phyloP scores from a whole-genome alignment of 805 yeast genomes.

The Pichia scutulata region DNA sequence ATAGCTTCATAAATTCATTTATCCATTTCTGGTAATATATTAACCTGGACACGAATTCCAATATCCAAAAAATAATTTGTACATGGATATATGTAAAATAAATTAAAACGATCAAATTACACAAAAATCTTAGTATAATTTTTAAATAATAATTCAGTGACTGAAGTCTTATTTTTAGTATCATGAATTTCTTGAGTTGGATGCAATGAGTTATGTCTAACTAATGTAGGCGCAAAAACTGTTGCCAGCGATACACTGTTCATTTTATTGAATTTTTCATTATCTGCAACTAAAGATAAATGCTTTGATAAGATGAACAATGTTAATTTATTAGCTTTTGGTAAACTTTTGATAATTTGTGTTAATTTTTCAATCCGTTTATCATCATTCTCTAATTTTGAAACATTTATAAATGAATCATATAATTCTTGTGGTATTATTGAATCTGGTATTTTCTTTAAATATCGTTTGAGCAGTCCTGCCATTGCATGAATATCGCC shows the following conservation, averaged over 20 bases:
- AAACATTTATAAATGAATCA: conserved; percentile 54
- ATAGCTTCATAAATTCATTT: too few species aligned
- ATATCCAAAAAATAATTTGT: neutral
- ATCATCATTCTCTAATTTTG: conserved; percentile 25
- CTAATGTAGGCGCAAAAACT: conserved; percentile 90
- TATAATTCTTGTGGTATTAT: conserved; percentile 66
- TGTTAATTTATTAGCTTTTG: conserved; percentile 57
- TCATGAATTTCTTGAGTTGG: conserved; percentile 81
- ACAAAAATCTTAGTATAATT: conserved; percentile 33
- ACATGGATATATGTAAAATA: neutral
- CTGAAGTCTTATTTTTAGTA: conserved; percentile 71
- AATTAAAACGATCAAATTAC: neutral
- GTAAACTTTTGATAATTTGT: conserved; percentile 44
- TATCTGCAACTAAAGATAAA: conserved; percentile 48
- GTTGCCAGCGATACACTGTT: conserved; percentile 73
- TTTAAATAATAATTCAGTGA: conserved; percentile 63
- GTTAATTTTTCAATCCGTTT: conserved; percentile 37
- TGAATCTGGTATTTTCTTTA: conserved; percentile 80
- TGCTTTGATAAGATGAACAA: conserved; percentile 56
- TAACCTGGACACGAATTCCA: neutral
- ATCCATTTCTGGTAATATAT: too few species aligned
- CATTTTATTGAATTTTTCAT: conserved; percentile 65
- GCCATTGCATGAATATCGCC: conserved; percentile 81
- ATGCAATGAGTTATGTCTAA: conserved; percentile 51
- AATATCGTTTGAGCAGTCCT: conserved; percentile 77